Evolutionary conservation across 441 rosid genomes (phyloP), one percentile per base, ranked within the genome.

Genomic region (Adansonia grandidieri): DNA sequence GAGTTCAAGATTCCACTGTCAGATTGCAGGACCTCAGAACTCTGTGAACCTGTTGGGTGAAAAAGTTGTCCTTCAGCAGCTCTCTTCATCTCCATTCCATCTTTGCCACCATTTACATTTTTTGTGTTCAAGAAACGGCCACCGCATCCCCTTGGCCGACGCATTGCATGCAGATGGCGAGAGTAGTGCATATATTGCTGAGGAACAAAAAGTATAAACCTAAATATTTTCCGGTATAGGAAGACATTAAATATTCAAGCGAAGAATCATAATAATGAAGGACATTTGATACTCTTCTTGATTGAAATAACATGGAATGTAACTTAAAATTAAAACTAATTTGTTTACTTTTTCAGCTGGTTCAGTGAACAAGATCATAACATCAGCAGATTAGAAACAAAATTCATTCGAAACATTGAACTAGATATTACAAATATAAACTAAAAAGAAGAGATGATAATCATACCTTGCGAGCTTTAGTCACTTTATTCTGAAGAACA

Each of bases 91-190:
- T 84, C 87, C 28, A 3, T 71, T 76, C 78, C 87, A 1, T 71
- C 80, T 70, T 77, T 83, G 11, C 44, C 85, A n/a, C 75, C 42
- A 61, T 74, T 79, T 47, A 20, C 66, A 67, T 17, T 82, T 83
- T 88, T 93, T 0, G 89, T 79, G 81, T 95, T 95, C 88, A 95
- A 79, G 88, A 95, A 95, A 72, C 99, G 94, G 44, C 99, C 99
- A 9, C 99, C 97, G 0, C 83, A 88, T 68, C 99, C 99, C 85
- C 99, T 90, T 58, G 97, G 96, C 47, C 99, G 93, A 50, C 98
- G 97, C 88, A 93, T 83, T 47, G 99, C 99, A 70, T 95, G 99
- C 65, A 90, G 95, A 86, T 95, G 99, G 77, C 99, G 93, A 0
- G 99, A 95, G 37, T 88, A 77, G 68, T 95, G 99, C 96, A 88